Percentiles rank a stretch among this genome's conserved stretches.
Evolutionary conservation across 164 flowering plant genomes (phyloP).

Genomic region (Stephania japonica): DNA sequence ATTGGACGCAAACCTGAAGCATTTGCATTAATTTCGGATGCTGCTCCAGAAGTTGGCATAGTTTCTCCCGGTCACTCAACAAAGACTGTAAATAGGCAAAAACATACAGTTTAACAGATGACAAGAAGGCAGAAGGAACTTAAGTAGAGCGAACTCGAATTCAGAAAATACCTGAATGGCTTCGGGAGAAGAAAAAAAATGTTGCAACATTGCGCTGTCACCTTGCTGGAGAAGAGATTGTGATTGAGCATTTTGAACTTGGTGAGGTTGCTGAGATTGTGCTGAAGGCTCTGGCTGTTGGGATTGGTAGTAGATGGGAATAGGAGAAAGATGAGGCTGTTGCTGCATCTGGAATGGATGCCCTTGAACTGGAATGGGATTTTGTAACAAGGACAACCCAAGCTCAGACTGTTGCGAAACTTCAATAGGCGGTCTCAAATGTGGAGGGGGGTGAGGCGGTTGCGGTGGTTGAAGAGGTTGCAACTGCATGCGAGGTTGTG

Average conservation of each 20-base stretch:
- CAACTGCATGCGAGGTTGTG: constrained; percentile 53
- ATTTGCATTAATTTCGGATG: constrained; percentile 96
- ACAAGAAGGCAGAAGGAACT: background rate
- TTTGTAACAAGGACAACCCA: constrained; percentile 47
- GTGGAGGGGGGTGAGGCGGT: constrained; percentile 66
- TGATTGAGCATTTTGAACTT: constrained; percentile 33
- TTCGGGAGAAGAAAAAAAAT: constrained; percentile 78
- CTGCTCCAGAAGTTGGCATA: constrained; percentile 90
- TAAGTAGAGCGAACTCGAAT: background rate
- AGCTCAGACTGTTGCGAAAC: constrained; percentile 58
- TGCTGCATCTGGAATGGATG: constrained; percentile 62
- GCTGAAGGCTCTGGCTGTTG: constrained; percentile 44
- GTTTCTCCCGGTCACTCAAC: constrained; percentile 84
- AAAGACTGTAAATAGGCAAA: constrained; percentile 55
- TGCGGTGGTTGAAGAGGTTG: constrained; percentile 92
- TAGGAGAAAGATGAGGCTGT: constrained; percentile 53
- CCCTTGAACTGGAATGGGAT: constrained; percentile 44
- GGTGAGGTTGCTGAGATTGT: constrained; percentile 45
- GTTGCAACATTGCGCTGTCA: constrained; percentile 52
- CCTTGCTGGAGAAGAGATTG: constrained; percentile 39
- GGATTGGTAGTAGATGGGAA: constrained; percentile 51
- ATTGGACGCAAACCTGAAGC: constrained; percentile 62
- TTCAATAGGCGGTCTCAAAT: constrained; percentile 57
- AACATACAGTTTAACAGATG: background rate
- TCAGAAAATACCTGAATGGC: constrained; percentile 73